phyloP scores from a whole-genome alignment of 2,329 filamentous ascomycete genomes.

The Fusarium fujikuroi region DNA sequence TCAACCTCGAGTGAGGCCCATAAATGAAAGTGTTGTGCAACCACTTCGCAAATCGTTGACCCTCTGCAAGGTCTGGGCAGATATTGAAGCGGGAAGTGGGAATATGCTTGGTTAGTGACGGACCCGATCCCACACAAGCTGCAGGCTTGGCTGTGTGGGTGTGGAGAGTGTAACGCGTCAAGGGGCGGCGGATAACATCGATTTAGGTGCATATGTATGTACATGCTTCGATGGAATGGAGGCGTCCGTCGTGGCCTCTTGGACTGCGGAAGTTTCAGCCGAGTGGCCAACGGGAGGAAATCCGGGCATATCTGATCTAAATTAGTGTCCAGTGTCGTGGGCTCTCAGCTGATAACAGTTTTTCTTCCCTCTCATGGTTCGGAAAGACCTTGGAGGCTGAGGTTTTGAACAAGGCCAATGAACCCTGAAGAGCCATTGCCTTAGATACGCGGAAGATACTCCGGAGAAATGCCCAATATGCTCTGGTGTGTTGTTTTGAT shows the following conservation, averaged over 20 bases:
- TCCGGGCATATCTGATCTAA: conserved; percentile 1
- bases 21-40: conserved; percentile 24
- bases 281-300: conserved; percentile 22
- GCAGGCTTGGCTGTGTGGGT: conserved; percentile 22
- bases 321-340: background rate
- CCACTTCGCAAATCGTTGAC: conserved; percentile 23
- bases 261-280: conserved; percentile 28
- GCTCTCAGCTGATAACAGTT: background rate
- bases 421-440: conserved; percentile 7
- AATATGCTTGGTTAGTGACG: conserved; percentile 21
- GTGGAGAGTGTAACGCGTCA: conserved; percentile 40
- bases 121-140: conserved; percentile 17
- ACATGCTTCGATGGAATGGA: conserved; percentile 33
- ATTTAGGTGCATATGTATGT: background rate
- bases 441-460: background rate
- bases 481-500: conserved; percentile 13
- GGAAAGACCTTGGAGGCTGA: background rate
- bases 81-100: conserved; percentile 30
- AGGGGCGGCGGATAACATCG: conserved; percentile 17
- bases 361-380: background rate
- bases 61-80: conserved; percentile 22
- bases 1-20: background rate
- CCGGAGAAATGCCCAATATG: background rate
- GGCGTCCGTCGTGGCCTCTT: conserved; percentile 7
- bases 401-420: background rate